A percentile compares a stretch with the other conserved stretches of the same genome.
phyloP scores from a whole-genome alignment of 1,139 yeast species.

The Diutina mesorugosa region DNA sequence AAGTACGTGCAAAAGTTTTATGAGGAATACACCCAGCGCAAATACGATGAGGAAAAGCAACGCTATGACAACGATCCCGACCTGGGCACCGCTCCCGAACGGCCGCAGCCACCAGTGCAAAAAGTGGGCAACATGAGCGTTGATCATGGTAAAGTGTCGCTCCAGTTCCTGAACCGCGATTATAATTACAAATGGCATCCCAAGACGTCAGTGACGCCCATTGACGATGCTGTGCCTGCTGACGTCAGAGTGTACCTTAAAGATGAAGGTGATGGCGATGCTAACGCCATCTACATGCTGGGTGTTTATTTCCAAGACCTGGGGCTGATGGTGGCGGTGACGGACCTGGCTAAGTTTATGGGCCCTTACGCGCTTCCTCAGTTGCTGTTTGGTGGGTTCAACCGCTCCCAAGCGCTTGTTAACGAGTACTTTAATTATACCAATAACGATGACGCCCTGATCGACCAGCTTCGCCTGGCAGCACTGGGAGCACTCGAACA shows the following conservation, averaged over 20 bases:
- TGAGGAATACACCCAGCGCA: constrained; percentile 14
- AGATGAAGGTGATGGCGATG: constrained; percentile 29
- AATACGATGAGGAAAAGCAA: constrained; percentile 13
- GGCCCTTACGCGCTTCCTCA: constrained; percentile 57
- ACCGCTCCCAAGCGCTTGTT: constrained; percentile 22
- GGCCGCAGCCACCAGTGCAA: constrained; percentile 3
- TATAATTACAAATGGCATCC: neutral
- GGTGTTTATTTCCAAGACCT: constrained; percentile 64
- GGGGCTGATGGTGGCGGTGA: constrained; percentile 54
- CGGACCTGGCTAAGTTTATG: constrained; percentile 63
- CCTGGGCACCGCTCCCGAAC: constrained; percentile 3
- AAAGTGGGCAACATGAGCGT: constrained; percentile 19
- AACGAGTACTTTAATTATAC: constrained; percentile 29
- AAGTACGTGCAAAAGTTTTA: constrained; percentile 25
- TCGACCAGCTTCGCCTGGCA: constrained; percentile 25
- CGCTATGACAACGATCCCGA: constrained; percentile 17
- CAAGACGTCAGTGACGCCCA: neutral
- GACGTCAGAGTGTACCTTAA: constrained; percentile 14
- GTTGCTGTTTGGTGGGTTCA: constrained; percentile 30
- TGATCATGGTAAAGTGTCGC: constrained; percentile 7
- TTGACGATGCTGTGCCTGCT: constrained; percentile 21
- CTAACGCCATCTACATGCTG: constrained; percentile 32
- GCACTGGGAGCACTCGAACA: constrained; percentile 22
- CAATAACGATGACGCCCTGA: constrained; percentile 19
- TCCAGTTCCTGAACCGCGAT: neutral